These are phyloP conservation scores for Daldinia grandis DNA, from an alignment of 495 filamentous ascomycete species.

Conservation along the genomic window DNA sequence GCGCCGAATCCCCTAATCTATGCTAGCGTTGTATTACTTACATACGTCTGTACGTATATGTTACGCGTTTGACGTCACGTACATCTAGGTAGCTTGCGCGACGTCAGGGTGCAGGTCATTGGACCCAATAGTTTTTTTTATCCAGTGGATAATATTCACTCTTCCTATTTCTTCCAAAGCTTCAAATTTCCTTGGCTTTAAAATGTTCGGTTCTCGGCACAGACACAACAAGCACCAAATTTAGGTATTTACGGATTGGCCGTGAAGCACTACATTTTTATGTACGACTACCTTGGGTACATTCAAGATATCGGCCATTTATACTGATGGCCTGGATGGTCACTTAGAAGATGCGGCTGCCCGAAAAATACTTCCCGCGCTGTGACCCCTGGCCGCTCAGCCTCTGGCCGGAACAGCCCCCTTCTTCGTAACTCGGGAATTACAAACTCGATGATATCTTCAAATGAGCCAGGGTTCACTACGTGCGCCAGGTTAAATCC, in stretches of 20 bases:
- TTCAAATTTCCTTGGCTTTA: background rate
- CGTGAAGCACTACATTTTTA: background rate
- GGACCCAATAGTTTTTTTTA: background rate
- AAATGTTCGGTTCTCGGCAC: background rate
- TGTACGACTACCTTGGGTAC: background rate
- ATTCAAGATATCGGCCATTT: conserved; percentile 49
- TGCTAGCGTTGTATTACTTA: background rate
- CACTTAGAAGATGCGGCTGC: conserved; percentile 54
- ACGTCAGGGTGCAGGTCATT: background rate
- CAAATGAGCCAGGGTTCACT: conserved; percentile 46
- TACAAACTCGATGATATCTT: conserved; percentile 47
- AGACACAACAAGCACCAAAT: background rate
- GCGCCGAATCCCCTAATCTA: background rate
- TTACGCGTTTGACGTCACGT: background rate
- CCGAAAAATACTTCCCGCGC: conserved; percentile 61
- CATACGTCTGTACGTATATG: background rate
- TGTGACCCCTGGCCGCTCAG: conserved; percentile 55
- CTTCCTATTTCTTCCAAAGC: background rate
- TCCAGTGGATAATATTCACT: background rate
- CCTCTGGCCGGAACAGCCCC: conserved; percentile 60
- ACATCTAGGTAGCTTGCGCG: background rate
- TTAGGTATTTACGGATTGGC: background rate
- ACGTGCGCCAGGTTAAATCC: conserved; percentile 48
- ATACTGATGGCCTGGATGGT: conserved; percentile 61
- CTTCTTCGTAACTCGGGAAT: conserved; percentile 51